A percentile compares a stretch with the other conserved stretches of the same genome.
phyloP scores from a whole-genome alignment of 768 basidiomycete species.

The Trametes elegans region DNA sequence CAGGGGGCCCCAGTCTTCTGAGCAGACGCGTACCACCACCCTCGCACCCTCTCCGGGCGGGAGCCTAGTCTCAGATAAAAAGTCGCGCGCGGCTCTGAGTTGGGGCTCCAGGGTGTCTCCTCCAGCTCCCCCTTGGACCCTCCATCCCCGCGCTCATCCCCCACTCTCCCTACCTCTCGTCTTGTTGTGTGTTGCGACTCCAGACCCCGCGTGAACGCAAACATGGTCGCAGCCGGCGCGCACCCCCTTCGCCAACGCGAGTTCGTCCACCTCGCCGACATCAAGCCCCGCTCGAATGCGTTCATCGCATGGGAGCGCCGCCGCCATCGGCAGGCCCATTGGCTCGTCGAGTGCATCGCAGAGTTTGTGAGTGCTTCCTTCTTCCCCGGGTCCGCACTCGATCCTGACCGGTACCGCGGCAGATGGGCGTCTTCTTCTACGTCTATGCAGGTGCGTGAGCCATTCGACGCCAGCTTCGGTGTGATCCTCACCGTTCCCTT shows the following conservation, averaged over 20 bases:
- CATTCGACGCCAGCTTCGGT: not conserved
- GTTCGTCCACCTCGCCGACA: conserved; percentile 26
- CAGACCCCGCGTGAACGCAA: not conserved
- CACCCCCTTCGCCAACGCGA: conserved; percentile 20
- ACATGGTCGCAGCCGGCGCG: conserved; percentile 4
- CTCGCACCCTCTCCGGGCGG: not conserved
- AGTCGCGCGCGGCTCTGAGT: not conserved
- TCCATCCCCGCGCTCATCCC: not conserved
- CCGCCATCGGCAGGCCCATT: conserved; percentile 30
- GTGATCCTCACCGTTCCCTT: not conserved
- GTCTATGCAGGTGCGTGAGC: conserved; percentile 25
- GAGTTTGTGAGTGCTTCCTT: conserved; percentile 27
- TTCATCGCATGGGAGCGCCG: conserved; percentile 24
- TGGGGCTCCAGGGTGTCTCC: not conserved
- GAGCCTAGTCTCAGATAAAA: conserved; percentile 8
- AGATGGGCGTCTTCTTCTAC: conserved; percentile 33
- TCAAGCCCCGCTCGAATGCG: conserved; percentile 21
- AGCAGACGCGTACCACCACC: not conserved
- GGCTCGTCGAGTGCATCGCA: conserved; percentile 32
- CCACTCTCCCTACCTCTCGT: not conserved
- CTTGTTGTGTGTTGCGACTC: not conserved
- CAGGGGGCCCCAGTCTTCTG: conserved; percentile 13
- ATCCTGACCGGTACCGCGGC: not conserved
- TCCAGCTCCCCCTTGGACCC: conserved; percentile 1
- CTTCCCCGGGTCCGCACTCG: not conserved